These are phyloP conservation scores for Alloteropsis semialata DNA, from an alignment of 176 grass and related monocot genomes.

Conservation along the genomic window DNA sequence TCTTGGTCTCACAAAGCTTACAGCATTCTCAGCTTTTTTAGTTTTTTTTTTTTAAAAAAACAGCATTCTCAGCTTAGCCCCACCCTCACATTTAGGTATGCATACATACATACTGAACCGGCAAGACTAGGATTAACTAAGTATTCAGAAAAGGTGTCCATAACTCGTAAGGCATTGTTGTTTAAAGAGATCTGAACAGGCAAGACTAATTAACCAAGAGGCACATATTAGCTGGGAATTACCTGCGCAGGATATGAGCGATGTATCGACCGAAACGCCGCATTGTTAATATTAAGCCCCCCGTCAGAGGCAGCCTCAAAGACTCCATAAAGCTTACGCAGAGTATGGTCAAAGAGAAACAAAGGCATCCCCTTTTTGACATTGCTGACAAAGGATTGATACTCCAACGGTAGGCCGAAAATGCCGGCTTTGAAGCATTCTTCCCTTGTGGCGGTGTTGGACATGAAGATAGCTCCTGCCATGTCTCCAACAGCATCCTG, in stretches of 20 bases:
- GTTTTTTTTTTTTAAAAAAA: no score
- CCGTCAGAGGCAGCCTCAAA: slow-evolving; percentile 57
- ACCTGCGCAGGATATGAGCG: slow-evolving; percentile 60
- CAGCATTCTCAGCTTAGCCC: background rate
- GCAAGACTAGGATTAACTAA: no score
- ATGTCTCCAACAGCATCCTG: slow-evolving; percentile 1
- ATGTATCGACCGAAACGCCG: slow-evolving; percentile 2
- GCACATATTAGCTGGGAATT: slow-evolving; percentile 1
- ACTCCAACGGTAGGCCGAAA: slow-evolving; percentile 39
- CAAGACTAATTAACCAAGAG: background rate
- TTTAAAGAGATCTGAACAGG: background rate
- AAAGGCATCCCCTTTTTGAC: slow-evolving; percentile 53
- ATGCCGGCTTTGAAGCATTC: slow-evolving; percentile 34
- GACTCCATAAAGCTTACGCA: slow-evolving; percentile 53
- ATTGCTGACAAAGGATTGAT: slow-evolving; percentile 35
- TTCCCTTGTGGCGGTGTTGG: slow-evolving; percentile 47
- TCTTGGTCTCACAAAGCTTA: background rate
- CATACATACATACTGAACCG: no score
- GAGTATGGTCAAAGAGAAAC: slow-evolving; percentile 61
- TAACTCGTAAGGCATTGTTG: background rate
- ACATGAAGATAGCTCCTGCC: slow-evolving; percentile 71
- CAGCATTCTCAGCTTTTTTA: background rate
- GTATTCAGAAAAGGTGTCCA: background rate
- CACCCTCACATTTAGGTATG: background rate
- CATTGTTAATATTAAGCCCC: slow-evolving; percentile 41